Evolutionary conservation across 2,329 filamentous ascomycete genomes (phyloP), one percentile per base, ranked within the genome.

Genomic region (Microcyclospora pomicola): DNA sequence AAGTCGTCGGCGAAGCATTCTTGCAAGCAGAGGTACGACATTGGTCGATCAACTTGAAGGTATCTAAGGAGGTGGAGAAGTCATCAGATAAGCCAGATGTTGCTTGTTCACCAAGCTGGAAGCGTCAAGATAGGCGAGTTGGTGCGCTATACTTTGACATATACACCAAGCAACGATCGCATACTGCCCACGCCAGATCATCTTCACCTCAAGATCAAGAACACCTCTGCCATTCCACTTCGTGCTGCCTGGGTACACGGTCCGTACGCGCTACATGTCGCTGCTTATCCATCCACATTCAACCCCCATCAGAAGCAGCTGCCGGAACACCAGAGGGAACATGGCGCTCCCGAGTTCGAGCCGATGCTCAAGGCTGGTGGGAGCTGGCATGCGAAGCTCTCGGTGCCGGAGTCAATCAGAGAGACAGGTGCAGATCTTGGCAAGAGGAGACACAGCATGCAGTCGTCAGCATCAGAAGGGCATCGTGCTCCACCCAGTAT

Each of bases 171-270:
- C 30, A 72, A 77, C 53, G 91, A 96, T 61, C 84, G 84, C 49
- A 92, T 95, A 55, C 72, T 94, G 2, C 91, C 91, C 3, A 80
- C 84, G 4, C 88, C 88, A 19, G 68, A 80, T 47, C 71, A 77
- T 50, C 75, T 98, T 29, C 75, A 84, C 61, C 74, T 98, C 33
- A 85, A 83, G 50, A 78, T 98, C 58, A 88, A 83, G 59, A 98
- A 98, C 61, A 87, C 83, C 9, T 91, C 82, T 30, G 81, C 84
- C 40, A 83, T 94, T 46, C 83, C 91, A 12, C 69, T 96, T 30
- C 83, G 91, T 54, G 91, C 91, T 38, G 91, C 91, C 40, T 98
- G 95, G 59, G 80, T 98, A 38, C 91, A 95, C 62, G 91, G 91
- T 0, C 91, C 91, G 1, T 98, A 98, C 58, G 92, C 80, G 1